Conservation (phyloP, 2,329 filamentous ascomycete species). For the Dothistroma pini region DNA sequence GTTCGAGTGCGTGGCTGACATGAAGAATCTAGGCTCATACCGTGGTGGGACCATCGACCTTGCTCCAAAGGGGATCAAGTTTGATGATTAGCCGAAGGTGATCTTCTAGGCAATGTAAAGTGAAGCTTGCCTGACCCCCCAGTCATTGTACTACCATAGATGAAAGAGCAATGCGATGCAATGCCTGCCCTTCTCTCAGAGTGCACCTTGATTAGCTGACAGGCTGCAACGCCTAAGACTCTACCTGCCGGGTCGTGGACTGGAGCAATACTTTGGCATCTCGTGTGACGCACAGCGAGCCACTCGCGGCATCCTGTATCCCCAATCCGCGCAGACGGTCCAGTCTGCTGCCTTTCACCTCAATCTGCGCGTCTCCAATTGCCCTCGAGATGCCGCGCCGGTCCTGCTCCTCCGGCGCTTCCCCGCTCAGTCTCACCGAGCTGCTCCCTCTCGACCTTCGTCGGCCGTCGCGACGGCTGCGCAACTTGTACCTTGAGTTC, state of each 20-base stretch:
- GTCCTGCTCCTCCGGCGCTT: not conserved
- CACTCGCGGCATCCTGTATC: no score
- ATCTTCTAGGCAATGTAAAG: no score
- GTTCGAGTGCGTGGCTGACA: conserved; percentile 46
- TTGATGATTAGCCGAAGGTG: conserved; percentile 63
- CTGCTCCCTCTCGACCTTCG: conserved; percentile 1
- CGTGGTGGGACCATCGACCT: conserved; percentile 86
- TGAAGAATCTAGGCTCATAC: conserved; percentile 80
- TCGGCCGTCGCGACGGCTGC: conserved; percentile 4
- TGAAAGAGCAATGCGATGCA: no score
- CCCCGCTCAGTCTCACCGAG: not conserved
- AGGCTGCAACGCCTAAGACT: no score
- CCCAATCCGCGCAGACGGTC: no score
- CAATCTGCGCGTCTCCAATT: not conserved
- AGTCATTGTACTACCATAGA: no score
- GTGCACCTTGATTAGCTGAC: no score
- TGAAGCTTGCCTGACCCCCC: no score
- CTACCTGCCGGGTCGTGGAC: no score
- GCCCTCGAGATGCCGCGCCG: not conserved
- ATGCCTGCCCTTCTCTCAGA: no score
- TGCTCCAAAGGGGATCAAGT: conserved; percentile 82
- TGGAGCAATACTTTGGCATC: no score
- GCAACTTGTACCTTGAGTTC: conserved; percentile 21
- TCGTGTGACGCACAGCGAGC: no score
- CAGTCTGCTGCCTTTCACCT: not conserved